These are phyloP conservation scores for Xylaria sp. DNA, from an alignment of 2,329 filamentous ascomycete genomes.

Conservation along the genomic window DNA sequence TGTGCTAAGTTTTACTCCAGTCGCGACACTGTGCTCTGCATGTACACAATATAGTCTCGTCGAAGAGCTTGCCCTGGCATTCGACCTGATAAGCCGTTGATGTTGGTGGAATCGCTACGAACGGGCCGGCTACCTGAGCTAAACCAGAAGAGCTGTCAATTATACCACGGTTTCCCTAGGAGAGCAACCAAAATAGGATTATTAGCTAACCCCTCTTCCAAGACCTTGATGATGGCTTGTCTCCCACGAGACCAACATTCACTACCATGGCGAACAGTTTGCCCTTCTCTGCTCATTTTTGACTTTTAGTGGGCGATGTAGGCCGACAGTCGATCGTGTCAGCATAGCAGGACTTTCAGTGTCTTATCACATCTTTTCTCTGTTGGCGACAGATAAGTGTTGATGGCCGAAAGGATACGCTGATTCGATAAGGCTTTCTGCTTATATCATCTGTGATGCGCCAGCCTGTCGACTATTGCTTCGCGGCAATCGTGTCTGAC, in stretches of 20 bases:
- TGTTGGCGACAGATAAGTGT: neutral
- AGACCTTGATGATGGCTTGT: neutral
- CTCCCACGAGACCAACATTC: constrained; percentile 1
- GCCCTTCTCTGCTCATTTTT: neutral
- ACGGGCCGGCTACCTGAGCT: neutral
- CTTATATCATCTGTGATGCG: constrained; percentile 25
- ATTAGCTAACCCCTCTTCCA: neutral
- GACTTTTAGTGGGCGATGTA: neutral
- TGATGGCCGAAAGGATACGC: neutral
- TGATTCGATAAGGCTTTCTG: constrained; percentile 13
- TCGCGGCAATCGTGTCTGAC: neutral
- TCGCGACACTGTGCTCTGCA: constrained; percentile 15
- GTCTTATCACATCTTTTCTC: neutral
- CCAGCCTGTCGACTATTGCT: constrained; percentile 15
- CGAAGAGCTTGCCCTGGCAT: neutral
- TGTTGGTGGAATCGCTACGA: neutral
- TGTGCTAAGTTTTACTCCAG: neutral
- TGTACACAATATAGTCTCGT: neutral
- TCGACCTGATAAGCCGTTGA: neutral
- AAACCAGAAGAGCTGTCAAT: neutral
- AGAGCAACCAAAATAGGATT: neutral
- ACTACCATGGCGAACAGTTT: neutral
- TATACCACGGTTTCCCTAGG: neutral
- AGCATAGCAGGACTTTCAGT: neutral
- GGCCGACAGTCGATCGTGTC: neutral